Evolutionary conservation across 2,329 filamentous ascomycete genomes (phyloP).

Genomic region (Uncinocarpus reesii): DNA sequence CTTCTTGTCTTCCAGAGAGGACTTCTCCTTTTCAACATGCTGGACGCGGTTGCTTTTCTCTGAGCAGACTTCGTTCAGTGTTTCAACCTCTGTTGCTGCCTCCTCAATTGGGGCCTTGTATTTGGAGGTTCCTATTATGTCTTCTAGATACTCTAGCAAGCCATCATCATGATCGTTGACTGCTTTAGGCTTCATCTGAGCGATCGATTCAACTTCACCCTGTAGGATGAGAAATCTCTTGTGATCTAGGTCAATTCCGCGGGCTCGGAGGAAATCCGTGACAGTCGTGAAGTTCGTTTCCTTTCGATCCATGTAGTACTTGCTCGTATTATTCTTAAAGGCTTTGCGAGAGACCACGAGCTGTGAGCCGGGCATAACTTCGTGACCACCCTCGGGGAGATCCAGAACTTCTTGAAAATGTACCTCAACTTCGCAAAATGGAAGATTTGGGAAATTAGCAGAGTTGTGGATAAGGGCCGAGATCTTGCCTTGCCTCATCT

Average conservation of each 20-base stretch:
- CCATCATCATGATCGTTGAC: constrained; percentile 92
- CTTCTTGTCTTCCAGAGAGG: constrained; percentile 87
- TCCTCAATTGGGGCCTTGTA: constrained; percentile 98
- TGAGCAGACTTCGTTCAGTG: constrained; percentile 83
- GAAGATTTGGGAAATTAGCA: constrained; percentile 70
- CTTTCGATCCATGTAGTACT: constrained; percentile 90
- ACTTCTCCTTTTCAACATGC: constrained; percentile 96
- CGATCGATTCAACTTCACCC: constrained; percentile 96
- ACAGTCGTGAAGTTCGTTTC: constrained; percentile 88
- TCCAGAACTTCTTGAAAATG: constrained; percentile 95
- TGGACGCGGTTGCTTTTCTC: constrained; percentile 94
- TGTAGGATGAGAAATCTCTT: constrained; percentile 96
- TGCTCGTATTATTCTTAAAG: constrained; percentile 97
- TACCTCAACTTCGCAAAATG: constrained; percentile 89
- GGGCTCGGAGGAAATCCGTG: constrained; percentile 72
- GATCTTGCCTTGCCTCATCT: constrained; percentile 98
- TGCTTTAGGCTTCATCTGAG: constrained; percentile 98
- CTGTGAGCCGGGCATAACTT: constrained; percentile 71
- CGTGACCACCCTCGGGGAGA: constrained; percentile 60
- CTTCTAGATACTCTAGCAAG: constrained; percentile 89
- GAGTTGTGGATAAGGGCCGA: constrained; percentile 97
- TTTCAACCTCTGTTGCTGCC: constrained; percentile 78
- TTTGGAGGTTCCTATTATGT: constrained; percentile 97
- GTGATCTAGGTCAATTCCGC: constrained; percentile 90
- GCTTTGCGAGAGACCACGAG: constrained; percentile 82